These are phyloP conservation scores for Coprinopsis marcescibilis DNA, from an alignment of 768 basidiomycete genomes.

Conservation along the genomic window DNA sequence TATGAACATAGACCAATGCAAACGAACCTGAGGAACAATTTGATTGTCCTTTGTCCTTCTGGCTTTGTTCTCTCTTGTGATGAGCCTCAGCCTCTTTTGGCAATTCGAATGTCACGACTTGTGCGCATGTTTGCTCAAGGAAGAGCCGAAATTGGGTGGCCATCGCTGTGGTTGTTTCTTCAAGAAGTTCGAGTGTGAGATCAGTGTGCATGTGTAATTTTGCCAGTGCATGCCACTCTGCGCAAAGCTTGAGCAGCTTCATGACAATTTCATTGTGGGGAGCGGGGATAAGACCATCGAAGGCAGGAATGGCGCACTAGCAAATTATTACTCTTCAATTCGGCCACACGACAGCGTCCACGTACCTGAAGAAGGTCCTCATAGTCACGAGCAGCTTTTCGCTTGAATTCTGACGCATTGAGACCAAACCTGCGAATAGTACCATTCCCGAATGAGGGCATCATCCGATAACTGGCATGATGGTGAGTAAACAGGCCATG, in stretches of 20 bases:
- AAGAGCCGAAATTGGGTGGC: constrained; percentile 29
- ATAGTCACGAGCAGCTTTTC: constrained; percentile 29
- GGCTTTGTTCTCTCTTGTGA: constrained; percentile 9
- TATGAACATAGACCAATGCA: too few species aligned
- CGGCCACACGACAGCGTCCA: background rate
- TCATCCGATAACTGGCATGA: constrained; percentile 16
- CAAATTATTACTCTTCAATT: background rate
- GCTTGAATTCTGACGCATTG: constrained; percentile 26
- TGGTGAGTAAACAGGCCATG: background rate
- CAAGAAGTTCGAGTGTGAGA: constrained; percentile 18
- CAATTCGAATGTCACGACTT: constrained; percentile 29
- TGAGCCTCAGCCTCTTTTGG: constrained; percentile 32
- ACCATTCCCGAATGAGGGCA: constrained; percentile 20
- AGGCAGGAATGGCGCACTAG: constrained; percentile 31
- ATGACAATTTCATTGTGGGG: constrained; percentile 15
- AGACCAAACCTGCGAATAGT: constrained; percentile 26
- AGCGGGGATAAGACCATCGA: constrained; percentile 28
- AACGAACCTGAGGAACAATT: background rate
- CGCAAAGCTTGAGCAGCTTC: constrained; percentile 21
- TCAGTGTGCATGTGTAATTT: constrained; percentile 30
- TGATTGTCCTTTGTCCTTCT: background rate
- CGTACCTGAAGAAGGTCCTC: constrained; percentile 34
- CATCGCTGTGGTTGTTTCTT: constrained; percentile 20
- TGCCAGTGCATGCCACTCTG: constrained; percentile 29
- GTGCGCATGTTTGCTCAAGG: constrained; percentile 17